Conservation (phyloP, 441 rosid species). For the Melastoma candidum region DNA sequence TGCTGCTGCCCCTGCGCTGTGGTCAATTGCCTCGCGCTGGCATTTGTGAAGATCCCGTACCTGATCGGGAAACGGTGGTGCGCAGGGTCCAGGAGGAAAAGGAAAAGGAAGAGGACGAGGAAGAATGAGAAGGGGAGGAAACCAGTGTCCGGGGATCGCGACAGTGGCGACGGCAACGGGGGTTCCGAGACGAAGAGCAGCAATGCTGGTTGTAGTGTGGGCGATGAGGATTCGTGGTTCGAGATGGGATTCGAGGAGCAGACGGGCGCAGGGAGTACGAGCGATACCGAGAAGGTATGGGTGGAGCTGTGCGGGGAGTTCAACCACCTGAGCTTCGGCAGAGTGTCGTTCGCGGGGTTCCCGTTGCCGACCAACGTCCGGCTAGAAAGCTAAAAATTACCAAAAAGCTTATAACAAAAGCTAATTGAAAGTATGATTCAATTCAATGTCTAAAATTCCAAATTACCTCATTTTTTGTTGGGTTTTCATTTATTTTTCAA, state of each 20-base stretch:
- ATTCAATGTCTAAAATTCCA: too few species aligned
- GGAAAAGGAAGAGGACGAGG: slow-evolving; percentile 20
- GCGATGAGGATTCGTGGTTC: slow-evolving; percentile 10
- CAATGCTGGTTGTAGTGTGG: slow-evolving; percentile 19
- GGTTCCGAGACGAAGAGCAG: slow-evolving; percentile 22
- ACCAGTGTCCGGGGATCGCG: slow-evolving; percentile 5
- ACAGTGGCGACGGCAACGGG: slow-evolving; percentile 17
- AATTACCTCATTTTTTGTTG: too few species aligned
- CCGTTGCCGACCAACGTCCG: slow-evolving; percentile 5
- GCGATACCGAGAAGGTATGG: slow-evolving; percentile 59
- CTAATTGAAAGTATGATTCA: too few species aligned
- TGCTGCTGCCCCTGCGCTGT: slow-evolving; percentile 94
- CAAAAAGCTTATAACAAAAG: too few species aligned
- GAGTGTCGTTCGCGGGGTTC: slow-evolving; percentile 61
- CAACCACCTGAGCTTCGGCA: slow-evolving; percentile 89
- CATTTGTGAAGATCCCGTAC: slow-evolving; percentile 69
- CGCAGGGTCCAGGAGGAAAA: slow-evolving; percentile 11
- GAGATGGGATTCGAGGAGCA: slow-evolving; percentile 21
- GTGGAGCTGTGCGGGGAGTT: slow-evolving; percentile 49
- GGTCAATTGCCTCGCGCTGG: slow-evolving; percentile 53
- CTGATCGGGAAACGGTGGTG: slow-evolving; percentile 59
- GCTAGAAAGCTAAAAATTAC: neutral
- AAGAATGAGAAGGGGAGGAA: slow-evolving; percentile 22
- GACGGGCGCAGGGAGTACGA: slow-evolving; percentile 12
- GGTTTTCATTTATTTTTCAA: too few species aligned